Conservation (phyloP, 352 stramenopile genomes). For the Lagenidium giganteum region DNA sequence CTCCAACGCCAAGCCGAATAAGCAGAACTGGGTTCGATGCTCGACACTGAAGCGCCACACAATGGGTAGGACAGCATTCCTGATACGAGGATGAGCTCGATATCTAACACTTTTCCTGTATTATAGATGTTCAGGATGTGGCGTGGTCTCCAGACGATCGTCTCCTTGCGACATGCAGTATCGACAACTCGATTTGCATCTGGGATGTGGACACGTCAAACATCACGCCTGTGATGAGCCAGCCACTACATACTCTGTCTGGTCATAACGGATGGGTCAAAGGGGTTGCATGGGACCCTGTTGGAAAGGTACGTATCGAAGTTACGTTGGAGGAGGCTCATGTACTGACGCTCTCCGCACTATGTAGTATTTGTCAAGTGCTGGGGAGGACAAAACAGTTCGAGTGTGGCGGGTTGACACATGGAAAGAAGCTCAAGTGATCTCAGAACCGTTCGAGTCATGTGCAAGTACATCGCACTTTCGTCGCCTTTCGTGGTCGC, state of each 20-base stretch:
- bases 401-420: slow-evolving; percentile 79
- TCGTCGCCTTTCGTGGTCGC: slow-evolving; percentile 78
- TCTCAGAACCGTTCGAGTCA: slow-evolving; percentile 68
- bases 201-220: slow-evolving; percentile 66
- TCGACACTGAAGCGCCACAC: slow-evolving; percentile 80
- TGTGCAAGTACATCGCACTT: slow-evolving; percentile 83
- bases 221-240: slow-evolving; percentile 63
- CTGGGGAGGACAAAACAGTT: slow-evolving; percentile 84
- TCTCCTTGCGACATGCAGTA: slow-evolving; percentile 85
- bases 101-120: background rate
- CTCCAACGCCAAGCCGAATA: slow-evolving; percentile 72
- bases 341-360: background rate
- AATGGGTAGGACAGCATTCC: slow-evolving; percentile 40
- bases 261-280: slow-evolving; percentile 87
- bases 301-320: slow-evolving; percentile 51
- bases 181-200: slow-evolving; percentile 86
- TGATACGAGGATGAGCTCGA: background rate
- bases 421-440: slow-evolving; percentile 62
- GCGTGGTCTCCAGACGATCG: slow-evolving; percentile 85
- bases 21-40: slow-evolving; percentile 82
- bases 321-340: background rate
- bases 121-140: slow-evolving; percentile 75
- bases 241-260: slow-evolving; percentile 70
- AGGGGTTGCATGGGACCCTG: slow-evolving; percentile 80
- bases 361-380: slow-evolving; percentile 74